Evolutionary conservation across 2,329 filamentous ascomycete genomes (phyloP), one percentile per base, ranked within the genome.

Genomic region (Harringtonia aguacate): DNA sequence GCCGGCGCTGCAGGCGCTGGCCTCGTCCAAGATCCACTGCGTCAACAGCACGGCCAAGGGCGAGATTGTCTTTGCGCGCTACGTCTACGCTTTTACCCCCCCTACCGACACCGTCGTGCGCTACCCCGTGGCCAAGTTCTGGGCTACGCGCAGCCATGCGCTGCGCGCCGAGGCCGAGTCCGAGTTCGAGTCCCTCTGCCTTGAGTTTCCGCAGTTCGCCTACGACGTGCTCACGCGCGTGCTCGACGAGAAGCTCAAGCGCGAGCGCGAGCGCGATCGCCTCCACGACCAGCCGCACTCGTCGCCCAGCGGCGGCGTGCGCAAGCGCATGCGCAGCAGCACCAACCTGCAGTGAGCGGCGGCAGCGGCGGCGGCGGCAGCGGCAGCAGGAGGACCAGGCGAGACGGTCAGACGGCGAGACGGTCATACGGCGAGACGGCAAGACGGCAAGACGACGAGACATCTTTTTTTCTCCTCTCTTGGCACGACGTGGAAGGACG

Each of bases 31-130:
- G 70, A 95, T 95, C 56, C 87, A 95, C 69, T 86, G 86, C 60
- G 84, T 94, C 56, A 83, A 88, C 58, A 86, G 83, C 36, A 94
- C 85, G 0, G 86, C 87, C 30, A 83, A 82, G 65, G 89, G 87
- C 61, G 89, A 95, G 69, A 89, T 95, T 57, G 79, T 81, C 22
- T 95, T 95, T 62, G 89, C 89, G 9, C 79, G 87, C 60, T 95
- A 88, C 66, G 84, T 94, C 28, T 95, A 95, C 68, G 78, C 77
- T 48, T 78, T 86, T 64, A 92, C 85, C 12, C 62, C 66, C 44
- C 63, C 71, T 39, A 77, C 84, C 48, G 86, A 94, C 62, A 67
- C 64, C 13, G 77, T 76, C 3, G 86, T 94, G 55, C 79, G 88
- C 53, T 84, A 78, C 51, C 87, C 88, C 1, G 79, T 95, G 41